Base-by-base conservation (phyloP, 2,329 filamentous ascomycete species). In the Colletotrichum camelliae region DNA sequence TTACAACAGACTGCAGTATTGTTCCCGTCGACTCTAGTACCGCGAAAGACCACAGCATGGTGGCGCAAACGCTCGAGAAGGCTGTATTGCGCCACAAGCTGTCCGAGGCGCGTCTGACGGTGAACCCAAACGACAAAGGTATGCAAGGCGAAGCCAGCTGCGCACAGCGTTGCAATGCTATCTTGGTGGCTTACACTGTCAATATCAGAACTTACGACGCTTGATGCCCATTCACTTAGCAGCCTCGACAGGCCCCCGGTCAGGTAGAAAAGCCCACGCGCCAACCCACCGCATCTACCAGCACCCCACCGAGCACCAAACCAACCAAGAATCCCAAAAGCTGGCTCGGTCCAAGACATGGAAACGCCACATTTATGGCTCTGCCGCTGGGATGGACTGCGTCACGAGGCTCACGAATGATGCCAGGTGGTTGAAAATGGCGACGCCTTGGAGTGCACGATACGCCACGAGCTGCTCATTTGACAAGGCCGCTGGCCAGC, bases 51-150 rank as follows among this genome's bases (percentile, higher is more conserved):
- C 91, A 76, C 6, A 88, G 80, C 1, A 91, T 84, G 6, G 85
- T 88, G 5, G 88, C 78, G 78, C 91, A 93, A 24, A 91, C 88
- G 31, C 83, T 86, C 0, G 89, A 88, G 78, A 93, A 93, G 4
- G 88, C 82, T 0, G 82, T 80, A 60, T 91, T 92, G n/a, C 83
- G 86, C 92, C 92, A 93, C 0, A 93, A 82, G 0, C 87, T 88
- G 80, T 93, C 85, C 84, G 0, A 81, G 79, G 13, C 82, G 83
- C 64, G 89, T 87, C 65, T 89, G 89, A 5, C 84, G 83, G 13
- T 86, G 84, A 64, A 91, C 87, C 91, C 91, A 93, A 12, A 83
- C 79, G 58, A 89, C 82, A 79, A 93, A 93, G 0, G 82, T 79
- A 0, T 88, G 87, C 4, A 91, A 80, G 3, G 87, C 77, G 4